Evolutionary conservation across 805 yeast species (phyloP).

Genomic region (Huiozyma sinensis): DNA sequence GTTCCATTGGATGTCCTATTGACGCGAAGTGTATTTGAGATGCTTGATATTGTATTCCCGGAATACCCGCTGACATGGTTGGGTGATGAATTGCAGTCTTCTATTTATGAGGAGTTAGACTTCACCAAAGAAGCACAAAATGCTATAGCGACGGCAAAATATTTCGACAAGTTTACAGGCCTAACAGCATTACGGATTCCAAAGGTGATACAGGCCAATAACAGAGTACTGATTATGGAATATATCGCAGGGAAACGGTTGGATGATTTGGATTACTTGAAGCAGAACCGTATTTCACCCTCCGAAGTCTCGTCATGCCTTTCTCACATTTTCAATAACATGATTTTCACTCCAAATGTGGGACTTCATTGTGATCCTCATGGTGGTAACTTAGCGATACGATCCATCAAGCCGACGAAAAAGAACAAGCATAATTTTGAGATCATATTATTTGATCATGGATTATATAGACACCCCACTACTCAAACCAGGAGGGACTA

Average conservation of each 20-base stretch:
- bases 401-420: constrained; percentile 22
- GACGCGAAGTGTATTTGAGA: constrained; percentile 62
- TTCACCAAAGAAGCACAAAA: constrained; percentile 80
- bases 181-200: constrained; percentile 79
- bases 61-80: constrained; percentile 91
- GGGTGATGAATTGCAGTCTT: constrained; percentile 81
- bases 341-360: constrained; percentile 90
- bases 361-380: constrained; percentile 97
- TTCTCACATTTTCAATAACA: constrained; percentile 82
- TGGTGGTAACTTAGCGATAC: constrained; percentile 89
- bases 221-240: constrained; percentile 80
- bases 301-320: constrained; percentile 75
- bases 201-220: constrained; percentile 49
- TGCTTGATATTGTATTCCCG: constrained; percentile 75
- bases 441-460: constrained; percentile 88
- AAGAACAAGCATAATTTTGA: constrained; percentile 66
- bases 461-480: constrained; percentile 79
- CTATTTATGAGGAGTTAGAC: constrained; percentile 85
- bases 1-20: constrained; percentile 82
- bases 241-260: constrained; percentile 71
- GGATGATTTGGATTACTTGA: constrained; percentile 62
- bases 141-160: constrained; percentile 56
- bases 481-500: constrained; percentile 67
- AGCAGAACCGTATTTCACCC: constrained; percentile 52
- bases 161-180: constrained; percentile 44